Evolutionary conservation across 1,284 basidiomycete species (phyloP).

Genomic region (Sporisorium exsertum): DNA sequence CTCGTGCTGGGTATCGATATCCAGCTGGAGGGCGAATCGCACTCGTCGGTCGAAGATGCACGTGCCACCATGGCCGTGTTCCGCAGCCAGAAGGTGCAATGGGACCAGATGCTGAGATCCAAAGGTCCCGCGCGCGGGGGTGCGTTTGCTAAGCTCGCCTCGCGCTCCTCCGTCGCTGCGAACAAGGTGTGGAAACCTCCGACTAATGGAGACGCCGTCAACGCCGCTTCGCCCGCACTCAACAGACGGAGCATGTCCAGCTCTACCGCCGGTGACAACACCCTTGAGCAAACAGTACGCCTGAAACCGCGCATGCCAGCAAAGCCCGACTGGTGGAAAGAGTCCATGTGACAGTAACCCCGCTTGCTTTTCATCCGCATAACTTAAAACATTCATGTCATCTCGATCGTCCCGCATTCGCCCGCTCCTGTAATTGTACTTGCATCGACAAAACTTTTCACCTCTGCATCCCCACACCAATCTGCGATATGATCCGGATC

Average conservation of each 20-base stretch:
- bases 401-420: background rate
- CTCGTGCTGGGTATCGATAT: constrained; percentile 86
- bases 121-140: constrained; percentile 12
- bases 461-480: background rate
- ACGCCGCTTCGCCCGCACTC: constrained; percentile 36
- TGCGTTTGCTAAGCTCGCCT: constrained; percentile 1
- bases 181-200: constrained; percentile 46
- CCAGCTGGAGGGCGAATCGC: constrained; percentile 73
- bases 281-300: constrained; percentile 20
- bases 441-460: constrained; percentile 9
- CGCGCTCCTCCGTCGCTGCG: background rate
- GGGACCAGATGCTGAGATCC: constrained; percentile 74
- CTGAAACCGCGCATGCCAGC: constrained; percentile 43
- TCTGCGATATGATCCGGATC: background rate
- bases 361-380: background rate
- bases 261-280: background rate
- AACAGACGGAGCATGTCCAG: constrained; percentile 20
- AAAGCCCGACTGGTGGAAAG: constrained; percentile 53
- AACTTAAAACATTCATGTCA: background rate
- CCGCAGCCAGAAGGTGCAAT: constrained; percentile 84
- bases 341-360: constrained; percentile 14
- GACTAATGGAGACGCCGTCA: constrained; percentile 20
- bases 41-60: constrained; percentile 77
- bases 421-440: constrained; percentile 19
- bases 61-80: constrained; percentile 96